Evolutionary conservation across 1,284 basidiomycete species (phyloP), one percentile per base, ranked within the genome.

Genomic region (Ustilago trichophora): DNA sequence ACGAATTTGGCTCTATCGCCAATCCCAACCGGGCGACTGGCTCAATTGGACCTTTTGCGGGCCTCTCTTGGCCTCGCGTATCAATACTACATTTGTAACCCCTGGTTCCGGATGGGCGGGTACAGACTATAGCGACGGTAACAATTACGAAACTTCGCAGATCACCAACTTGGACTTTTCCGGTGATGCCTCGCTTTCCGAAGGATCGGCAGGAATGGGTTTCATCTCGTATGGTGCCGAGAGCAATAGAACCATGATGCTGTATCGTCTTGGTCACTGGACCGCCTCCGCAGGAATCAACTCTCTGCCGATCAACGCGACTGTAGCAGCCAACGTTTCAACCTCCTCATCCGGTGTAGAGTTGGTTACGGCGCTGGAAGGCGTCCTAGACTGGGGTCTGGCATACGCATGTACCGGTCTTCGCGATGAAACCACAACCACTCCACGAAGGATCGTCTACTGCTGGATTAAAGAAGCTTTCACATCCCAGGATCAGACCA

Each of bases 391-490:
- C 32, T 62, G 57, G 57, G 64, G 57, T 38, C 32, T 55, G 7
- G 56, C 55, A 11, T 67, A 67, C 26, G 64, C 57, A 2, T 67
- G 57, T n/a, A 67, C 57, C 3, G 64, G 64, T 3, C 15, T 52
- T 13, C 27, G 27, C 27, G 26, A 19, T 45, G 6, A 37, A 57
- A n/a, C n/a, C n/a, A n/a, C n/a, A n/a, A n/a, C n/a, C n/a, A n/a
- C n/a, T n/a, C n/a, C 31, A 6, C 37, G 64, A 9, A 44, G 64
- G 18, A 49, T 60, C 16, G 41, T 41, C 7, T 52, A 50, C n/a
- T 67, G 64, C 45, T 60, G 57, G 64, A 56, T 67, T 45, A 55
- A 54, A 15, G 64, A 67, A 31, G 57, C 52, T 10, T 67, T 56
- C 19, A 37, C 43, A 2, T 35, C 37, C 29, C 57, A 67, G 34